These are phyloP conservation scores for Acacia confusa DNA, from an alignment of 306 rosid species.

Conservation along the genomic window DNA sequence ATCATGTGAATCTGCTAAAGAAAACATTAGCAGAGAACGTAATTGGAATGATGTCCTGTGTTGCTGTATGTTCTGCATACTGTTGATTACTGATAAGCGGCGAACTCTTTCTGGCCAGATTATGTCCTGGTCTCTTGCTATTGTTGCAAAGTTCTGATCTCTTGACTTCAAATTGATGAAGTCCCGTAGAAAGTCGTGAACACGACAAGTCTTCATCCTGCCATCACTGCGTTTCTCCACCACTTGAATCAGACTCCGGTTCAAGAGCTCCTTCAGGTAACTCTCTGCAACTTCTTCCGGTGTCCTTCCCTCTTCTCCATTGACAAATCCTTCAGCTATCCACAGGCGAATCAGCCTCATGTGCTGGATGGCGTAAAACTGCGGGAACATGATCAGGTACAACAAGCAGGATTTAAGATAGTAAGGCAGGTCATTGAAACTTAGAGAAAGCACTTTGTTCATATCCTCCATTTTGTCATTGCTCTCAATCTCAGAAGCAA, in stretches of 20 bases:
- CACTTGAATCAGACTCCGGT: slow-evolving; percentile 55
- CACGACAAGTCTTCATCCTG: slow-evolving; percentile 41
- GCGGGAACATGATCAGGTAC: slow-evolving; percentile 55
- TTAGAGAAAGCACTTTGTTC: slow-evolving; percentile 52
- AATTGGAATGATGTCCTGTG: slow-evolving; percentile 37
- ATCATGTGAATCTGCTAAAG: slow-evolving; percentile 40
- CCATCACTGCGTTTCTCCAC: slow-evolving; percentile 42
- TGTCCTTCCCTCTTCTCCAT: slow-evolving; percentile 47
- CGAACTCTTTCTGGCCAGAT: slow-evolving; percentile 57
- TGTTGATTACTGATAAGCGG: slow-evolving; percentile 46
- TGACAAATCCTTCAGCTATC: slow-evolving; percentile 71
- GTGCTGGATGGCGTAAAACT: slow-evolving; percentile 36
- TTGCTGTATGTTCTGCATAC: slow-evolving; percentile 32
- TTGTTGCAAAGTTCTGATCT: slow-evolving; percentile 58
- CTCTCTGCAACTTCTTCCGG: slow-evolving; percentile 56
- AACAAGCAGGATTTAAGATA: slow-evolving; percentile 62
- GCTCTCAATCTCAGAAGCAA: slow-evolving; percentile 43
- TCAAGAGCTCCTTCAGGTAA: slow-evolving; percentile 59
- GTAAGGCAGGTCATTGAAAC: slow-evolving; percentile 65
- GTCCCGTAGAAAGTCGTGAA: slow-evolving; percentile 63
- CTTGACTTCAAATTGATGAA: slow-evolving; percentile 45
- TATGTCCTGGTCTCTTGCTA: slow-evolving; percentile 45
- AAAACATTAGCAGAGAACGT: slow-evolving; percentile 56
- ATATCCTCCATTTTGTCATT: slow-evolving; percentile 44
- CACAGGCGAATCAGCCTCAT: slow-evolving; percentile 56